Base-by-base conservation (phyloP, 116 monocot species). In the Thalassia testudinum region DNA sequence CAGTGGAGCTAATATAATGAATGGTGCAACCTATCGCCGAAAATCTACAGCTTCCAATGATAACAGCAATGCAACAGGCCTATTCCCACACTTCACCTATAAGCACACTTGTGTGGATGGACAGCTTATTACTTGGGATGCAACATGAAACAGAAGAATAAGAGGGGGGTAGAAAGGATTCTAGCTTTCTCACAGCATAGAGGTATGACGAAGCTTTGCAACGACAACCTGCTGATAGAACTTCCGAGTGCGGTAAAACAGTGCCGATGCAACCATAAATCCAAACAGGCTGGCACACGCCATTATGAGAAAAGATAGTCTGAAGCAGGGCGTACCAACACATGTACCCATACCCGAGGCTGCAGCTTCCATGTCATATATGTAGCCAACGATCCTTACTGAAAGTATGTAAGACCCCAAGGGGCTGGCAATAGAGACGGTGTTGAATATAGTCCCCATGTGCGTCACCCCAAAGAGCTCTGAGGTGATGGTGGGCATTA, bases 401-500 rank as follows among this genome's bases (percentile, higher is more conserved):
- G 85, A 80, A 4, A 91, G 73, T 1, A 91, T 27, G 30, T 91
- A 91, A 25, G 90, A 91, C 13, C 81, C 86, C 1, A 62, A 0
- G 0, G 86, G 81, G 49, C 86, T 86, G 22, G 80, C 86, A 38
- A 69, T 50, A 17, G 86, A 77, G 49, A 86, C 63, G 2, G 71
- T 69, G 45, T 86, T 86, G 52, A 86, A 90, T 24, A 90, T 75
- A 7, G 85, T 90, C n/a, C 90, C 90, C 59, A 90, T 71, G 57
- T 90, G 72, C 53, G 38, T 59, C 5, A 86, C 27, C 23, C 86
- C 86, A 42, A 84, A 90, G 34, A 90, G 75, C 43, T 90, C 90
- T 13, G 84, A 80, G 1, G 72, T 75, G 69, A 90, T 71, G 24
- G 74, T 81, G 4, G 85, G 90, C 84, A 90, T 90, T 15, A 90